Evolutionary conservation across 495 filamentous ascomycete species (phyloP).

Genomic region (Aspergillus nidulans): DNA sequence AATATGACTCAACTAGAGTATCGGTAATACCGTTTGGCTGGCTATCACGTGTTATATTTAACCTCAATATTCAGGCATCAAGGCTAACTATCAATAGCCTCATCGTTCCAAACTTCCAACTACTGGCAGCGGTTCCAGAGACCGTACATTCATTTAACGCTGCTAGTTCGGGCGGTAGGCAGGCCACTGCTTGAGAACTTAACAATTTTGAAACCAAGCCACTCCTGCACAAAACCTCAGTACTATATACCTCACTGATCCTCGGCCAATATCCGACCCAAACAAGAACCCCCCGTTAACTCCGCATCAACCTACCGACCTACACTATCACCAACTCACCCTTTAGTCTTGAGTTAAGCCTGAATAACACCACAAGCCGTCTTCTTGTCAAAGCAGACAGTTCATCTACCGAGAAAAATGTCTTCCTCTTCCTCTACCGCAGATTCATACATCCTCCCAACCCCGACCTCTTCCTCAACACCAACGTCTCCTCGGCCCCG

Average conservation of each 20-base stretch:
- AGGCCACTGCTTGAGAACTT: slow-evolving; percentile 32
- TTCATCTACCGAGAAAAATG: not conserved
- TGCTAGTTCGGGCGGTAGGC: slow-evolving; percentile 34
- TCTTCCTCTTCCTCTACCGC: slow-evolving; percentile 16
- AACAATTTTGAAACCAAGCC: not conserved
- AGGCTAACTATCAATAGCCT: not conserved
- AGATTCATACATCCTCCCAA: slow-evolving; percentile 41
- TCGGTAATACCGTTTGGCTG: not conserved
- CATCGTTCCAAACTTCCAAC: not conserved
- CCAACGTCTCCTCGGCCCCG: not conserved
- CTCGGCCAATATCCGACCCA: not conserved
- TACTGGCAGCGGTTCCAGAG: not conserved
- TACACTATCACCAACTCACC: not conserved
- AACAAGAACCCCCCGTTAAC: not conserved
- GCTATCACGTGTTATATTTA: not conserved
- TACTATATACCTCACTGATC: slow-evolving; percentile 8
- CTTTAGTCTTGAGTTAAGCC: not conserved
- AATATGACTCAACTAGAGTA: slow-evolving; percentile 13
- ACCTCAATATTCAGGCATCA: not conserved
- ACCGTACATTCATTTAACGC: slow-evolving; percentile 13
- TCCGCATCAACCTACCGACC: not conserved
- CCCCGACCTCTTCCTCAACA: slow-evolving; percentile 18
- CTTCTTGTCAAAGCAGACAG: not conserved
- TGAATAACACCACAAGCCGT: not conserved
- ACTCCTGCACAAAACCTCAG: not conserved